Base-by-base conservation (phyloP, 208 protist species). In the Trypanosoma mega region DNA sequence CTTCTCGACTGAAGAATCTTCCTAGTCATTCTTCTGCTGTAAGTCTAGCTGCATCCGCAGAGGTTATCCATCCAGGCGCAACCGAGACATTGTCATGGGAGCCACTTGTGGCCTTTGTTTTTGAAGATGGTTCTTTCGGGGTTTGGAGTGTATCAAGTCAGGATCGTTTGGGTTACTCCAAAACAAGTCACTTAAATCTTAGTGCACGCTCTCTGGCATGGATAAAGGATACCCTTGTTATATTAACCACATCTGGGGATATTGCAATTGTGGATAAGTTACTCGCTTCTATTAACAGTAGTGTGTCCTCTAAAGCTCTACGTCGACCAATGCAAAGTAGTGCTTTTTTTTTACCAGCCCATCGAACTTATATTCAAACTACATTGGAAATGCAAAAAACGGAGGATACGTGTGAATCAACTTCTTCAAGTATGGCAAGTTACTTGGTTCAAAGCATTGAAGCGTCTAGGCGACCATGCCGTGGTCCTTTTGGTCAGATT, bases 401-500 rank as follows among this genome's bases (percentile, higher is more conserved):
- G 24, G 21, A 43, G 7, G 12, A 2, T 43, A 24, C 44, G 26
- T 21, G 21, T 31, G 31, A 24, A 44, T 23, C 16, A 18, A 11
- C 44, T 14, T 45, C 18, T 41, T 36, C 11, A 21, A 62, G 33
- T 41, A 48, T 54, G 0, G 69, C 87, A 16, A 94, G 82, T 48
- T 55, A 50, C 4, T 60, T 82, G 43, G 59, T 87, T 45, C 50
- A 74, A 20, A 41, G 46, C 20, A 65, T 91, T 8, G 52, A 74
- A 23, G 9, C 33, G 5, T 44, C 60, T 9, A 49, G 44, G 2
- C 63, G 74, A 4, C 87, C 87, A 14, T 91, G 80, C 53, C 80
- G 87, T 9, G 87, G 87, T 5, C 87, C 87, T 1, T 85, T 90
- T 51, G 87, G 87, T 5, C 87, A 94, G 51, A 46, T 91, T 44